Base-by-base conservation (phyloP, 2,329 filamentous ascomycete species). In the Fusarium avenaceum region DNA sequence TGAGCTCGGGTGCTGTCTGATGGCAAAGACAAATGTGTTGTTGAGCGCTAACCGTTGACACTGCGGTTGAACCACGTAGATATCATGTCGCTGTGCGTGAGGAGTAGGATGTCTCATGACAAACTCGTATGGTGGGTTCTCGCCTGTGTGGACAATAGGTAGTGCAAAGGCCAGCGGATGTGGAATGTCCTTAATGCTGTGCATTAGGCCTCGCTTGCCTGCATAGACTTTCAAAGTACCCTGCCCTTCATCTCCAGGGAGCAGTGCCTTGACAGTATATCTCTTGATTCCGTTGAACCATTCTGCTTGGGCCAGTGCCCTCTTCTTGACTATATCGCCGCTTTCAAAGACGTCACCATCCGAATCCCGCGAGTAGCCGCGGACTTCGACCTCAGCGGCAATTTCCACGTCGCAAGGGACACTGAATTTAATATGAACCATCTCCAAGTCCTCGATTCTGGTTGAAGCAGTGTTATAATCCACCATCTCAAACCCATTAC, bases 21-120 rank as follows among this genome's bases (percentile, higher is more conserved):
- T 92, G 53, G 92, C 92, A 78, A 99, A 99, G 28, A 99, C 95
- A 76, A 97, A 99, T 0, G 96, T 99, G 77, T 99, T 98, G 82
- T 98, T 97, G 57, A 97, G 85, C 2, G 93, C 94, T 28, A 99
- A 84, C 26, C 90, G 89, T 69, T 91, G 87, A 77, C 96, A 99
- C 79, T 99, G 96, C 2, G 96, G 96, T 76, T 98, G 96, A 44
- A 94, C 92, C 67, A 99, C 92, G 78, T 99, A 99, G 60, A 99
- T 90, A 77, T 99, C 96, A 78, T 99, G 94, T 42, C 95, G 89
- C 76, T 97, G 94, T n/a, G 96, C 96, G 78, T 99, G 96, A 10
- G 96, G 96, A 4, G 96, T 99, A 9, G 96, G 96, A 77, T 99
- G 96, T 6, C 96, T 89, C 39, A 91, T 91, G 45, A 97, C 86